phyloP scores from a whole-genome alignment of 2,329 filamentous ascomycete species.

The Xylariales sp. region DNA sequence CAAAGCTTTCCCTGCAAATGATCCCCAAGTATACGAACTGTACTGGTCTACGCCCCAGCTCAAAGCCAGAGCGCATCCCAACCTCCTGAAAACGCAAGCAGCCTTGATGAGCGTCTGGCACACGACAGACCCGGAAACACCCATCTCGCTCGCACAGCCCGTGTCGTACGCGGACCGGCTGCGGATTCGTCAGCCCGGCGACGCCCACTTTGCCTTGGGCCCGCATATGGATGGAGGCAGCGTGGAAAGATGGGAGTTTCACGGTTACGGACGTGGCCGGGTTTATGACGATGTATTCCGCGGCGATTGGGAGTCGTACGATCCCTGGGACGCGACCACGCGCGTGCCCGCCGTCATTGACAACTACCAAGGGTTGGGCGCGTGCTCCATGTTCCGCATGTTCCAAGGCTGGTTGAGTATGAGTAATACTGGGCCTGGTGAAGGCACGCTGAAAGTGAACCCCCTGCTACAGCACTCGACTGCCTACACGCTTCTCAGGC shows the following conservation, averaged over 20 bases:
- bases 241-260: conserved; percentile 69
- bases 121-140: conserved; percentile 40
- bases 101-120: conserved; percentile 63
- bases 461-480: conserved; percentile 72
- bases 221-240: conserved; percentile 73
- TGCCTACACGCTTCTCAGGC: conserved; percentile 75
- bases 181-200: conserved; percentile 66
- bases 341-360: conserved; percentile 67
- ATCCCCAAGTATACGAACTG: conserved; percentile 69
- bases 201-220: conserved; percentile 63
- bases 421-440: conserved; percentile 64
- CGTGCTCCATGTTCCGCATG: conserved; percentile 81
- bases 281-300: conserved; percentile 72
- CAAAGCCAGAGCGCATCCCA: conserved; percentile 61
- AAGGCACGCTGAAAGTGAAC: conserved; percentile 80
- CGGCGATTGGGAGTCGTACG: conserved; percentile 75
- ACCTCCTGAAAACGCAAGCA: conserved; percentile 56
- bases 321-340: conserved; percentile 74
- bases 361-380: conserved; percentile 75
- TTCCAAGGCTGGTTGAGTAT: conserved; percentile 89
- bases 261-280: conserved; percentile 60
- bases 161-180: conserved; percentile 68
- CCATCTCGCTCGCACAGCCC: conserved; percentile 49
- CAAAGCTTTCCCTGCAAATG: conserved; percentile 61
- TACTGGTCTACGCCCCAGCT: conserved; percentile 72